Conservation (phyloP, 2,329 filamentous ascomycete species). For the Epichloe amarillans region DNA sequence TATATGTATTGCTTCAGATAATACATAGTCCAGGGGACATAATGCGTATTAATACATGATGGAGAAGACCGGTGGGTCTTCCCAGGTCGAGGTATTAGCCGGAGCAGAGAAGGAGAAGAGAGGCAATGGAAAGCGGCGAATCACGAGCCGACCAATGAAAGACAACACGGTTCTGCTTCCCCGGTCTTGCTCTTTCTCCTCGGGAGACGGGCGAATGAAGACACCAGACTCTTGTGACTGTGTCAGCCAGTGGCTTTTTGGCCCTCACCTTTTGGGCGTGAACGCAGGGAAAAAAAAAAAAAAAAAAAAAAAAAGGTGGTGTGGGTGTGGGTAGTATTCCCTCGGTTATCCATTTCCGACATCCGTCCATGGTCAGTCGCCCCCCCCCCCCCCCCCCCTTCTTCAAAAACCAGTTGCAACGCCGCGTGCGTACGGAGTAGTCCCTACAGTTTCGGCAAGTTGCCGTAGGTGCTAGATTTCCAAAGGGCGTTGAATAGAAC, state of each 20-base stretch:
- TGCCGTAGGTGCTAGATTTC: neutral
- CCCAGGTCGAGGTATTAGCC: neutral
- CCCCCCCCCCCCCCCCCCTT: too few relatives aligned
- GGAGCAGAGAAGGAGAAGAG: neutral
- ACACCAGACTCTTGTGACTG: neutral
- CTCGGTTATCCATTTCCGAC: too few relatives aligned
- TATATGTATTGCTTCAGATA: neutral
- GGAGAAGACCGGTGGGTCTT: neutral
- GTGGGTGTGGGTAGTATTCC: neutral
- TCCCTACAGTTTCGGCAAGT: neutral
- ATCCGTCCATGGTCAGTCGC: too few relatives aligned
- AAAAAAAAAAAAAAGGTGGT: neutral
- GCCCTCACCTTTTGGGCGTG: neutral
- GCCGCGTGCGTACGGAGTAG: too few relatives aligned
- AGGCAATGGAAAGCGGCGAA: constrained; percentile 1
- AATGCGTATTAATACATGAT: too few relatives aligned
- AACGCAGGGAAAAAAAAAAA: neutral
- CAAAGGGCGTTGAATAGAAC: neutral
- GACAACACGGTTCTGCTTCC: too few relatives aligned
- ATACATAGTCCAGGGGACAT: neutral
- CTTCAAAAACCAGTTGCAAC: too few relatives aligned
- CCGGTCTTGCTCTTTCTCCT: too few relatives aligned
- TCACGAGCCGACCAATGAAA: constrained; percentile 2
- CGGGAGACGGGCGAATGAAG: neutral
- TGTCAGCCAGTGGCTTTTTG: neutral